Conservation (phyloP, 495 filamentous ascomycete genomes). For the Aspergillus ellipticus region DNA sequence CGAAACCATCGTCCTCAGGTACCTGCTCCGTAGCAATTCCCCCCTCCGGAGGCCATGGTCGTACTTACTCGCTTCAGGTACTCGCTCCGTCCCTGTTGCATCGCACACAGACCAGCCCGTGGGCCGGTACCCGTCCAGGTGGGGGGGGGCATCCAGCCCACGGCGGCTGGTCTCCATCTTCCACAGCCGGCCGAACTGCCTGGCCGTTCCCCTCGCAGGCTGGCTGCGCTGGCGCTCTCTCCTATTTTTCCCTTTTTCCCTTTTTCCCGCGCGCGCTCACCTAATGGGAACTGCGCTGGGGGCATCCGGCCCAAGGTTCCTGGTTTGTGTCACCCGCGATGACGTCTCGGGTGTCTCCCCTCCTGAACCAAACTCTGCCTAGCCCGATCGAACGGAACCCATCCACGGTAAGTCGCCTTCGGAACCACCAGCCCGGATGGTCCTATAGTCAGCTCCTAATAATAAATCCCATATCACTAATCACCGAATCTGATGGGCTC, state of each 20-base stretch:
- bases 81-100: not conserved
- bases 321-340: not conserved
- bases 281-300: not conserved
- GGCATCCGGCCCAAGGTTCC: not conserved
- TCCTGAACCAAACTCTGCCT: not conserved
- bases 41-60: no score
- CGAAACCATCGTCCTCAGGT: not conserved
- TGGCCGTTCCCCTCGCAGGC: not conserved
- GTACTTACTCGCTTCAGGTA: not conserved
- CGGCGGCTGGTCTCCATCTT: not conserved
- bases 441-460: not conserved
- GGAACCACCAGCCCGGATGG: not conserved
- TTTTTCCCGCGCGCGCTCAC: not conserved
- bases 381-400: not conserved
- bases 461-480: not conserved
- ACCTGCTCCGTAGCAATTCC: no score
- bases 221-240: not conserved
- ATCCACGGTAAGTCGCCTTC: not conserved
- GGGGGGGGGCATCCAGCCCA: not conserved
- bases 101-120: constrained; percentile 10
- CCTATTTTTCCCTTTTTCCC: not conserved
- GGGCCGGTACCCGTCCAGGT: not conserved
- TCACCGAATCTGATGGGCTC: not conserved
- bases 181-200: not conserved
- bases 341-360: not conserved